These are phyloP conservation scores for Fusarium sp. DNA, from an alignment of 2,329 filamentous ascomycete species.

Conservation along the genomic window DNA sequence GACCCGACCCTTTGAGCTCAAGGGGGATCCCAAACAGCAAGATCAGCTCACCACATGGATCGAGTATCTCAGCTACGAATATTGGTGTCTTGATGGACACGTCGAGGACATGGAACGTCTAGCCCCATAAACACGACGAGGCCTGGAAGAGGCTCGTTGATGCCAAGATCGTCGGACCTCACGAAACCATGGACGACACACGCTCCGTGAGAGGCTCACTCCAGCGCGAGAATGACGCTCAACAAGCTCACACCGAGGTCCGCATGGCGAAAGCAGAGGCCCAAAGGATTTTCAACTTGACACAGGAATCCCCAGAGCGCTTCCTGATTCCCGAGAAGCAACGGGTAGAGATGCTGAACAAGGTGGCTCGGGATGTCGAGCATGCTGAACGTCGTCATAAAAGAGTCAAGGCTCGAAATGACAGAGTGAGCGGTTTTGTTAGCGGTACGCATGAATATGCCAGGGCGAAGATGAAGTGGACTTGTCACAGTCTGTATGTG, in stretches of 20 bases:
- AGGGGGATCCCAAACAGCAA: constrained; percentile 45
- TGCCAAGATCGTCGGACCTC: constrained; percentile 39
- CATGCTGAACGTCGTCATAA: neutral
- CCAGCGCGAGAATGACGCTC: neutral
- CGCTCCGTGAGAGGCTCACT: neutral
- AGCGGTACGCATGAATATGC: neutral
- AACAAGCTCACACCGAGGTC: neutral
- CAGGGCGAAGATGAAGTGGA: constrained; percentile 22
- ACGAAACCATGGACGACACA: constrained; percentile 29
- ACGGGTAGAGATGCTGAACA: constrained; percentile 18
- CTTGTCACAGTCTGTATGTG: constrained; percentile 32
- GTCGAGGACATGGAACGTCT: constrained; percentile 27
- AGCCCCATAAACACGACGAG: constrained; percentile 41
- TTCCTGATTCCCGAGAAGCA: constrained; percentile 3
- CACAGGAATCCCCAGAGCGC: constrained; percentile 15
- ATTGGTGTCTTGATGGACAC: constrained; percentile 40
- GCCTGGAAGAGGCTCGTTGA: constrained; percentile 50
- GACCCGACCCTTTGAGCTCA: constrained; percentile 44
- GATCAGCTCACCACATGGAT: constrained; percentile 52
- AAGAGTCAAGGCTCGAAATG: neutral
- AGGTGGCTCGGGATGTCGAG: neutral
- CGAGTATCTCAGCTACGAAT: constrained; percentile 51
- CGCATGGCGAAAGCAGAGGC: neutral
- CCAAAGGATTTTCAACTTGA: neutral
- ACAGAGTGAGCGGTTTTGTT: neutral